Evolutionary conservation across 495 filamentous ascomycete genomes (phyloP).

Genomic region (Entonaema liquescens): DNA sequence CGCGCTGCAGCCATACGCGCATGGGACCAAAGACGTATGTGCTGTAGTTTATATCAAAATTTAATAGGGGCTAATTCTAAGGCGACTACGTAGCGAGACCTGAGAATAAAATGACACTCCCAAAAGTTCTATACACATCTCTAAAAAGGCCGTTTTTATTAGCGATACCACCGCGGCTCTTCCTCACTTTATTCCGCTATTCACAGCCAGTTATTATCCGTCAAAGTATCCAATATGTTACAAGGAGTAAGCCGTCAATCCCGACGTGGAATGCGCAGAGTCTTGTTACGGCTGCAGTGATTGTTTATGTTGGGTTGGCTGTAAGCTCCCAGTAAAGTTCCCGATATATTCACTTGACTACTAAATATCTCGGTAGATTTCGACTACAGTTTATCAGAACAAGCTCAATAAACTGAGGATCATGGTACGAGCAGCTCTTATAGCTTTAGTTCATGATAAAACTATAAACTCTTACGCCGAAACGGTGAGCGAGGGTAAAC

Average conservation of each 20-base stretch:
- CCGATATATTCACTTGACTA: background rate
- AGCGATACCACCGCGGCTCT: constrained; percentile 62
- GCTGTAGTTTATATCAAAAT: constrained; percentile 4
- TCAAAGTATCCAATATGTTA: constrained; percentile 60
- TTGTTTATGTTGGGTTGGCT: constrained; percentile 70
- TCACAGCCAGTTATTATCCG: constrained; percentile 70
- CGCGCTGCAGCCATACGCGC: constrained; percentile 49
- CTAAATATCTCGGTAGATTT: constrained; percentile 48
- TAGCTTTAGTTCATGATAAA: constrained; percentile 67
- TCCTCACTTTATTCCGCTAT: constrained; percentile 66
- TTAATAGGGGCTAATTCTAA: background rate
- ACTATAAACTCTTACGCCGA: constrained; percentile 55
- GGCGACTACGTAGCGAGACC: constrained; percentile 31
- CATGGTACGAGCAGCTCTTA: constrained; percentile 66
- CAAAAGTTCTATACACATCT: constrained; percentile 55
- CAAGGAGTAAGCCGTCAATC: constrained; percentile 39
- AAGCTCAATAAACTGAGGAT: constrained; percentile 64
- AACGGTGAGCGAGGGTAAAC: constrained; percentile 59
- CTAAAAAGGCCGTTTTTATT: constrained; percentile 59
- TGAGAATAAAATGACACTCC: constrained; percentile 53
- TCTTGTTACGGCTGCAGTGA: constrained; percentile 63
- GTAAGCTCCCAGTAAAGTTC: constrained; percentile 42
- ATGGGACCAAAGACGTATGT: constrained; percentile 48
- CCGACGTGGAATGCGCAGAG: constrained; percentile 57
- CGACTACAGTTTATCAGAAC: constrained; percentile 64